Conservation (phyloP, 176 grass and related monocot species). For the Musa itinerans region DNA sequence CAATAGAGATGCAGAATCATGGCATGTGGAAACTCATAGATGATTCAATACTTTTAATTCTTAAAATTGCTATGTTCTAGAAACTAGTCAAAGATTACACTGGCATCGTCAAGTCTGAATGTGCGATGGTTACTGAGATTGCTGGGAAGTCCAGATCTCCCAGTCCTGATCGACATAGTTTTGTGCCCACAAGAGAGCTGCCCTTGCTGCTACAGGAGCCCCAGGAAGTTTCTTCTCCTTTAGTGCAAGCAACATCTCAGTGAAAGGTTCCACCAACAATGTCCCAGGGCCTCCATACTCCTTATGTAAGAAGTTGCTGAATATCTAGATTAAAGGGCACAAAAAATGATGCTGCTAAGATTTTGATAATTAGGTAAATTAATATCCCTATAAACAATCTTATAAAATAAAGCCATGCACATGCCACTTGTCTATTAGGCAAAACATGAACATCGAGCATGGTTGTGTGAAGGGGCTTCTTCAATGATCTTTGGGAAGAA, state of each 20-base stretch:
- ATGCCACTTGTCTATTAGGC: neutral
- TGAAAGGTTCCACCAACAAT: slow-evolving; percentile 69
- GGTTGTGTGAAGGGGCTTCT: no score
- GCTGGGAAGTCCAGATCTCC: slow-evolving; percentile 53
- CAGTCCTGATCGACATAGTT: slow-evolving; percentile 90
- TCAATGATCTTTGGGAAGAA: neutral
- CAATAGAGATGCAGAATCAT: no score
- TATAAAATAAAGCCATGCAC: neutral
- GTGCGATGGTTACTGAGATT: neutral
- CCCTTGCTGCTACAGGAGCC: slow-evolving; percentile 60
- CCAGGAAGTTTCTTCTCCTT: slow-evolving; percentile 54
- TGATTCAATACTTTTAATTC: neutral
- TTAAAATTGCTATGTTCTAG: neutral
- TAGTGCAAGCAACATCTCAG: slow-evolving; percentile 70
- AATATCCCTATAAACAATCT: neutral
- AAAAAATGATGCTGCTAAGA: neutral
- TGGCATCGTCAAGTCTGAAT: neutral
- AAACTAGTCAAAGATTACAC: neutral
- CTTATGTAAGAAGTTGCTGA: slow-evolving; percentile 43
- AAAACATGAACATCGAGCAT: neutral
- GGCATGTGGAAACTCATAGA: neutral
- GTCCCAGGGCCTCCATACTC: slow-evolving; percentile 81
- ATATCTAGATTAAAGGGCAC: slow-evolving; percentile 31
- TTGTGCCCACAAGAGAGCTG: slow-evolving; percentile 63
- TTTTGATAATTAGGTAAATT: neutral